phyloP scores from a whole-genome alignment of 257 asterid species.

The Eucommia ulmoides region DNA sequence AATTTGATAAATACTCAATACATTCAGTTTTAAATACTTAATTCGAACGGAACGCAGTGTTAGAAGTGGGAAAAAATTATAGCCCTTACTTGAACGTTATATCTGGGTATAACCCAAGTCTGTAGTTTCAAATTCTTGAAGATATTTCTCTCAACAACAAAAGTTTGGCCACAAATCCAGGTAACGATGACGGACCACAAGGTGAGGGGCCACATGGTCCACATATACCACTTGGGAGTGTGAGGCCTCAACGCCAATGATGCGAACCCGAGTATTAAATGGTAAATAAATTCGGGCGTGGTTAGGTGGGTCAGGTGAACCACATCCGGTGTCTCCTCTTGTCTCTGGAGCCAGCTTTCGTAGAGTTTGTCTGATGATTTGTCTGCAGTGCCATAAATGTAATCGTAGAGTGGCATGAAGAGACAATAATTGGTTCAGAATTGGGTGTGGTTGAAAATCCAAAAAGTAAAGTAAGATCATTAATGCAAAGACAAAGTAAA shows the following conservation, averaged over 20 bases:
- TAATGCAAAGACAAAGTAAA: too few relatives aligned
- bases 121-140: conserved; percentile 38
- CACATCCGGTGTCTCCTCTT: conserved; percentile 39
- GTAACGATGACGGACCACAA: conserved; percentile 36
- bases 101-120: conserved; percentile 50
- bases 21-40: too few relatives aligned
- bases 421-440: conserved; percentile 46
- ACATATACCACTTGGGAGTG: conserved; percentile 33
- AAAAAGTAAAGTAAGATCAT: too few relatives aligned
- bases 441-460: conserved; percentile 48
- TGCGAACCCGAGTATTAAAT: conserved; percentile 41
- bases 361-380: conserved; percentile 29
- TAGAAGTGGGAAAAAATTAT: background rate
- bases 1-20: too few relatives aligned
- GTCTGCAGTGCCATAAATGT: conserved; percentile 38
- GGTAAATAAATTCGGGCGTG: conserved; percentile 42
- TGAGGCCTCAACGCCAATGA: conserved; percentile 33
- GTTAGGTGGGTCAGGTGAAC: too few relatives aligned
- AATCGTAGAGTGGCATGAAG: conserved; percentile 57
- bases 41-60: too few relatives aligned
- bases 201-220: conserved; percentile 48
- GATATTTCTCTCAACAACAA: conserved; percentile 36
- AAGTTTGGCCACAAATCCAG: too few relatives aligned
- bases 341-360: conserved; percentile 25
- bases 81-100: conserved; percentile 29